Conservation (phyloP, 1,284 basidiomycete species). For the Trametes polyzona region DNA sequence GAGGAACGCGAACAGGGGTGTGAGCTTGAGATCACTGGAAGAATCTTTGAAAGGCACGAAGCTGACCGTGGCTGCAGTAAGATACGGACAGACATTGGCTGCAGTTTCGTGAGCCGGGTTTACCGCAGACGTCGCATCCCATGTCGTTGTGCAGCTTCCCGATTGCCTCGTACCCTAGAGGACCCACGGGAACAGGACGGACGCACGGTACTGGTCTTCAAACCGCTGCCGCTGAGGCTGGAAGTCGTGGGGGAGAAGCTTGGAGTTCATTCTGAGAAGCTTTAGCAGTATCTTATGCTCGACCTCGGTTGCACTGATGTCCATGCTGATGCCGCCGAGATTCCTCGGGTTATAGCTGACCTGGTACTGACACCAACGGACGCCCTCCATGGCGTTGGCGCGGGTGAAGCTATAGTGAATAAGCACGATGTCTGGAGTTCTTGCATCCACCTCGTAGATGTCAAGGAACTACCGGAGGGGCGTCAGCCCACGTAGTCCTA, state of each 20-base stretch:
- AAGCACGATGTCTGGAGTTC: slow-evolving; percentile 38
- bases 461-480: too few species aligned
- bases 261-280: slow-evolving; percentile 41
- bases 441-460: slow-evolving; percentile 33
- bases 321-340: not conserved
- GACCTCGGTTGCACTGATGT: slow-evolving; percentile 33
- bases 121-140: slow-evolving; percentile 46
- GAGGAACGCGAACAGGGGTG: not conserved
- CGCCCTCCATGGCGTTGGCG: slow-evolving; percentile 18
- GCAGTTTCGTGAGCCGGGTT: slow-evolving; percentile 38
- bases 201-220: slow-evolving; percentile 35
- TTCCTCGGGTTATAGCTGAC: not conserved
- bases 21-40: too few species aligned
- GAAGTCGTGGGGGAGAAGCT: slow-evolving; percentile 36
- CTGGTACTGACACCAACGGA: slow-evolving; percentile 24
- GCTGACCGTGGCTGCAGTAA: slow-evolving; percentile 43
- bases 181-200: slow-evolving; percentile 44
- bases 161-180: slow-evolving; percentile 41
- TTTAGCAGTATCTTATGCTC: slow-evolving; percentile 41
- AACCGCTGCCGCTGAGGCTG: slow-evolving; percentile 20
- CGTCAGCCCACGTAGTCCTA: too few species aligned
- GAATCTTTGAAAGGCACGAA: too few species aligned
- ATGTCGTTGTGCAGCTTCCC: slow-evolving; percentile 40
- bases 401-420: slow-evolving; percentile 32
- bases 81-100: slow-evolving; percentile 40